Conservation (phyloP, 108 stramenopile genomes). For the Hondaea fermentalgiana region DNA sequence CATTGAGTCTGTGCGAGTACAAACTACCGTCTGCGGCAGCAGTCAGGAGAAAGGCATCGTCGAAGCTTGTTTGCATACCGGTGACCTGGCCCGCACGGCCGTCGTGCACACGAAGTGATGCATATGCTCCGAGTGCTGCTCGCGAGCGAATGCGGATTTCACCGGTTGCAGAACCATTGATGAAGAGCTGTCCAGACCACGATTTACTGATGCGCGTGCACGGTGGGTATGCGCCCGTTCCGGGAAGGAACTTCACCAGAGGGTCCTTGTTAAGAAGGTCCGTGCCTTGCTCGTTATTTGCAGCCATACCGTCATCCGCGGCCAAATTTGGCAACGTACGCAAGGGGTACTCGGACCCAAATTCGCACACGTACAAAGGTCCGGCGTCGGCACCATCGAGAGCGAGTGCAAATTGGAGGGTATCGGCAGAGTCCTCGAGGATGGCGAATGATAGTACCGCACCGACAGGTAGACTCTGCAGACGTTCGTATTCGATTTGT, state of each 20-base stretch:
- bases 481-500: neutral
- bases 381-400: conserved; percentile 20
- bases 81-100: conserved; percentile 21
- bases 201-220: neutral
- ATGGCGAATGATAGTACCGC: neutral
- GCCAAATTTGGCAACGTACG: neutral
- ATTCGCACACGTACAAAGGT: conserved; percentile 5
- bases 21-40: conserved; percentile 39
- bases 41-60: conserved; percentile 41
- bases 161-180: conserved; percentile 36
- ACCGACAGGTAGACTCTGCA: neutral
- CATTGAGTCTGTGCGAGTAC: conserved; percentile 30
- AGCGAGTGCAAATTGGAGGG: conserved; percentile 3
- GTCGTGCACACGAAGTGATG: conserved; percentile 35
- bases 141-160: conserved; percentile 31
- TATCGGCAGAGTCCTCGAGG: neutral
- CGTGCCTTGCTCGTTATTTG: neutral
- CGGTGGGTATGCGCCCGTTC: conserved; percentile 16
- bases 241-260: conserved; percentile 24
- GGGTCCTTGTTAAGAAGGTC: neutral
- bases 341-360: conserved; percentile 16
- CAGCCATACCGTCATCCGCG: neutral
- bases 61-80: conserved; percentile 20
- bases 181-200: conserved; percentile 19
- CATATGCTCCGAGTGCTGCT: conserved; percentile 19